Conservation (phyloP, 352 stramenopile species). For the Stramenopiles sp. region DNA sequence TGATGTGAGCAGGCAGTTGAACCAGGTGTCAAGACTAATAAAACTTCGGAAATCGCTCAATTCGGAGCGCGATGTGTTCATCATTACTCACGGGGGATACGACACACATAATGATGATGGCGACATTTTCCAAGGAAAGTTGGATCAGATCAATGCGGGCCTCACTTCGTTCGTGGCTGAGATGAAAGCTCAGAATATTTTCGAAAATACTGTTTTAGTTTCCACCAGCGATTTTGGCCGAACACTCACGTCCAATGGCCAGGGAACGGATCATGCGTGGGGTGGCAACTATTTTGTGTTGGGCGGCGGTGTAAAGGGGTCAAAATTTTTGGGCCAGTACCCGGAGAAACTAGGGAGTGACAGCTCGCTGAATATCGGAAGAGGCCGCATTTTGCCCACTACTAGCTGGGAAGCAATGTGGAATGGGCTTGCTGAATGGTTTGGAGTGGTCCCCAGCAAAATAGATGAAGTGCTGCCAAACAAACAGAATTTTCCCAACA, state of each 20-base stretch:
- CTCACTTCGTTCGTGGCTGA: conserved; percentile 28
- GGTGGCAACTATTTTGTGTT: conserved; percentile 21
- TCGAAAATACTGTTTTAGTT: conserved; percentile 30
- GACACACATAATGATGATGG: conserved; percentile 33
- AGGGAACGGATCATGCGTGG: conserved; percentile 31
- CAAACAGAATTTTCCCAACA: background rate
- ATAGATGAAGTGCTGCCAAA: background rate
- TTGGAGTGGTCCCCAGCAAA: conserved; percentile 27
- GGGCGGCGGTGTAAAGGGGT: conserved; percentile 27
- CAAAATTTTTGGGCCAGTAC: conserved; percentile 31
- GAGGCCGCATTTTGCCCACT: conserved; percentile 32
- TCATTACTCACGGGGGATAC: conserved; percentile 28
- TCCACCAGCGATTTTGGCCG: conserved; percentile 34
- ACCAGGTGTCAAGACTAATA: conserved; percentile 34
- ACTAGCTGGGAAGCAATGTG: conserved; percentile 32
- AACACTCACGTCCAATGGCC: conserved; percentile 32
- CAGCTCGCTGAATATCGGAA: conserved; percentile 22
- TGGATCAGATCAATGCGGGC: conserved; percentile 27
- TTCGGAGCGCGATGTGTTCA: conserved; percentile 32
- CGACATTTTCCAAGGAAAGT: conserved; percentile 20
- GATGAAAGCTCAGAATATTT: conserved; percentile 31
- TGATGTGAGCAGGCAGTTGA: conserved; percentile 25
- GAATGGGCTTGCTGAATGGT: conserved; percentile 28
- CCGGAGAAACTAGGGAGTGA: conserved; percentile 30
- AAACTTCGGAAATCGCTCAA: conserved; percentile 26